These are phyloP conservation scores for Alternaria conjuncta DNA, from an alignment of 2,329 filamentous ascomycete genomes.

Conservation along the genomic window DNA sequence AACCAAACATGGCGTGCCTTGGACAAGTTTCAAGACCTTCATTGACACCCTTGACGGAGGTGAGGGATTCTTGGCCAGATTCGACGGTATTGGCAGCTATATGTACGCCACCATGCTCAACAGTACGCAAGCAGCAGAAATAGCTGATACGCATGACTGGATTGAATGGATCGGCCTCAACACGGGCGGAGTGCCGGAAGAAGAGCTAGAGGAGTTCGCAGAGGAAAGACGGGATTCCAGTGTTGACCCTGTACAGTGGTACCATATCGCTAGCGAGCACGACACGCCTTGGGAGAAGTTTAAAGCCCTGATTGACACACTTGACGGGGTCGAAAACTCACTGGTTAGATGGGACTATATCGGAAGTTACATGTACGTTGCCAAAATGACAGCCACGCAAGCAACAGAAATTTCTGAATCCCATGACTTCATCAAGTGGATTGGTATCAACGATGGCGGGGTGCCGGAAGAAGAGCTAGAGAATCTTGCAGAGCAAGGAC, in stretches of 20 bases:
- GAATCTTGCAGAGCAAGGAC: too few relatives aligned
- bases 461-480: too few relatives aligned
- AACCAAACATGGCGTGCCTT: background rate
- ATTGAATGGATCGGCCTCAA: background rate
- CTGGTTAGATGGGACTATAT: too few relatives aligned
- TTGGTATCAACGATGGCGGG: too few relatives aligned
- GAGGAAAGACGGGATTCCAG: background rate
- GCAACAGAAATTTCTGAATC: too few relatives aligned
- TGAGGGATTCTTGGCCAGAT: background rate
- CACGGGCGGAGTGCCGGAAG: background rate
- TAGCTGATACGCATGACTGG: background rate
- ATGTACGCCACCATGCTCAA: background rate
- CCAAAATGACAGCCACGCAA: too few relatives aligned
- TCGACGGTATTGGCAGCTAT: background rate
- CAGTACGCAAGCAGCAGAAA: background rate
- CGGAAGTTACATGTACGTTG: too few relatives aligned
- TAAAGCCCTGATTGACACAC: too few relatives aligned
- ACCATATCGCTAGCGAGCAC: too few relatives aligned
- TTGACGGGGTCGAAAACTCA: too few relatives aligned
- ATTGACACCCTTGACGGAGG: background rate
- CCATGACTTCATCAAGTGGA: too few relatives aligned
- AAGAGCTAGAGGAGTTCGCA: background rate
- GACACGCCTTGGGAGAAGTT: too few relatives aligned
- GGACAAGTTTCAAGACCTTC: background rate
- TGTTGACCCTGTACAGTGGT: background rate